Evolutionary conservation across 176 grass and related monocot species (phyloP).

Genomic region (Oryza brachyantha): DNA sequence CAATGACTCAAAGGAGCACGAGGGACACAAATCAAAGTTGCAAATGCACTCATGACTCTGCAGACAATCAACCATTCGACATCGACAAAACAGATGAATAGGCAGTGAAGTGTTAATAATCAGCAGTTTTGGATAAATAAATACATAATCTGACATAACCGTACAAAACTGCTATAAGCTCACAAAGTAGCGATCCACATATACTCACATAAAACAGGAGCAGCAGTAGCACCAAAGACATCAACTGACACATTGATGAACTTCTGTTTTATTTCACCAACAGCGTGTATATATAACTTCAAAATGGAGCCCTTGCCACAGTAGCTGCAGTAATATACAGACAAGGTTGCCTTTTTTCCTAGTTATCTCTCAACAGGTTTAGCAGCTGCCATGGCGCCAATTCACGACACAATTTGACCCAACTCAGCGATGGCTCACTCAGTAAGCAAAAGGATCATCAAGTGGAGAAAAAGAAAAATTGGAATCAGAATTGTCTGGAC

Average conservation of each 20-base stretch:
- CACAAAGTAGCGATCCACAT: neutral
- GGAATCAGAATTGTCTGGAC: conserved; percentile 31
- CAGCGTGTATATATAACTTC: conserved; percentile 20
- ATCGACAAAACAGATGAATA: neutral
- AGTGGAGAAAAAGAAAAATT: conserved; percentile 25
- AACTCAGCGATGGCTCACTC: conserved; percentile 26
- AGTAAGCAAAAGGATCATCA: conserved; percentile 30
- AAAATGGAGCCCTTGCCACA: conserved; percentile 39
- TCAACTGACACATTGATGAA: conserved; percentile 17
- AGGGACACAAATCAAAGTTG: too few relatives aligned
- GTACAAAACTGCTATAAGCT: neutral
- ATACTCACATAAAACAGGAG: too few relatives aligned
- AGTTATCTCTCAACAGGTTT: conserved; percentile 3
- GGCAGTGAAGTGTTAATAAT: neutral
- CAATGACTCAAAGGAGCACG: too few relatives aligned
- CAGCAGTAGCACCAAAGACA: neutral
- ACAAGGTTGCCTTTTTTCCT: conserved; percentile 24
- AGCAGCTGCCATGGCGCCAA: conserved; percentile 33
- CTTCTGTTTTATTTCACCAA: conserved; percentile 33
- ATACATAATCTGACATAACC: neutral
- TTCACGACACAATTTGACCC: conserved; percentile 23
- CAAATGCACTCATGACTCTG: too few relatives aligned
- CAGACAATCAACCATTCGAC: neutral
- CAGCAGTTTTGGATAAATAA: neutral
- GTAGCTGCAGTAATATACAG: conserved; percentile 35